Evolutionary conservation across 2,329 filamentous ascomycete species (phyloP).

Genomic region (Alternaria conjuncta): DNA sequence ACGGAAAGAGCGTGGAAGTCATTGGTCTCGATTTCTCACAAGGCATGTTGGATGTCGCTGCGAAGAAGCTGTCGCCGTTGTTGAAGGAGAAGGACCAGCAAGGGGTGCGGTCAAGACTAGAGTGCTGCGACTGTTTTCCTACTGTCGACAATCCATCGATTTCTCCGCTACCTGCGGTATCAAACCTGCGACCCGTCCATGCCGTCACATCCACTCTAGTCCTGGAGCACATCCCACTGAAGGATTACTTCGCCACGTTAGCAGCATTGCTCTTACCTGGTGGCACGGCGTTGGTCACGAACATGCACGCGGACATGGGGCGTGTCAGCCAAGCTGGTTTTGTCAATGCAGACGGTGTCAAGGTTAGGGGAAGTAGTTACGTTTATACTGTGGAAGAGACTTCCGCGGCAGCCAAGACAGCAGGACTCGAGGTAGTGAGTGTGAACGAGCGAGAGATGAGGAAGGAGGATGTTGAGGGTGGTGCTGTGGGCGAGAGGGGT

Average conservation of each 20-base stretch:
- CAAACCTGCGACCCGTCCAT: slow-evolving; percentile 41
- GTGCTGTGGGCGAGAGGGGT: slow-evolving; percentile 42
- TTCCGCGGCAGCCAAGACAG: slow-evolving; percentile 53
- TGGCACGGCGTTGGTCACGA: slow-evolving; percentile 66
- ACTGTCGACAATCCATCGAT: slow-evolving; percentile 13
- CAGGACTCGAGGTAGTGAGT: slow-evolving; percentile 40
- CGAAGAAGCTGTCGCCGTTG: slow-evolving; percentile 38
- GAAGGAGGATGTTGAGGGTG: slow-evolving; percentile 37
- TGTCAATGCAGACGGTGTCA: slow-evolving; percentile 58
- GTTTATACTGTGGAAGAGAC: slow-evolving; percentile 61
- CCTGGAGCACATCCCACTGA: slow-evolving; percentile 66
- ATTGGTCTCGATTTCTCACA: slow-evolving; percentile 63
- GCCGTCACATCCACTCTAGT: slow-evolving; percentile 67
- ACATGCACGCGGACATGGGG: slow-evolving; percentile 73
- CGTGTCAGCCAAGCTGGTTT: slow-evolving; percentile 66
- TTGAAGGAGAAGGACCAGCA: neutral
- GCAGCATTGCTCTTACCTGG: slow-evolving; percentile 51
- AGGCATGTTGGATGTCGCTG: slow-evolving; percentile 64
- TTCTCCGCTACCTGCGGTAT: slow-evolving; percentile 29
- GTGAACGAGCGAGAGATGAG: slow-evolving; percentile 40
- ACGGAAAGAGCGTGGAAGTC: slow-evolving; percentile 44
- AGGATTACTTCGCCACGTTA: slow-evolving; percentile 58
- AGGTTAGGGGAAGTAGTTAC: slow-evolving; percentile 67
- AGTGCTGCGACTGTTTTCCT: slow-evolving; percentile 42
- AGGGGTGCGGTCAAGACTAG: slow-evolving; percentile 16